These are phyloP conservation scores for Schwanniomyces polymorphus DNA, from an alignment of 805 yeast genomes.

Conservation along the genomic window DNA sequence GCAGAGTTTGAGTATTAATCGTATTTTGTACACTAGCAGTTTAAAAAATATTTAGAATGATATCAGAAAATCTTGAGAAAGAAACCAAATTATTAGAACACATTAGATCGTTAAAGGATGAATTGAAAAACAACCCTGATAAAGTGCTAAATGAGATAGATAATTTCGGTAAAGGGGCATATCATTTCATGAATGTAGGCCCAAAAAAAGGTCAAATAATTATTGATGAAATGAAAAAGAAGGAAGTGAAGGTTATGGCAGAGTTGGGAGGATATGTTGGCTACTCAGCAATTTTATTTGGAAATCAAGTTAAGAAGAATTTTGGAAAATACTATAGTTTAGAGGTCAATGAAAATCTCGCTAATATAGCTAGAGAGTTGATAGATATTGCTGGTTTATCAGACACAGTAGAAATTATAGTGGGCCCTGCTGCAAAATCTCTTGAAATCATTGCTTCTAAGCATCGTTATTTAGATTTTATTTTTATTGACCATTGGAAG, in stretches of 20 bases:
- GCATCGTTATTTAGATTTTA: conserved; percentile 27
- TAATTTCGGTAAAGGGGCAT: conserved; percentile 14
- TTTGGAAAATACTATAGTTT: conserved; percentile 32
- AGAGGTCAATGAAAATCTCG: conserved; percentile 30
- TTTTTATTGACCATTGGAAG: conserved; percentile 43
- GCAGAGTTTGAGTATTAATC: no score
- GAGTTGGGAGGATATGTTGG: conserved; percentile 37
- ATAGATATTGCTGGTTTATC: conserved; percentile 35
- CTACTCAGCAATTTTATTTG: conserved; percentile 37
- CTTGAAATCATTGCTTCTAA: conserved; percentile 24
- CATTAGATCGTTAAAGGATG: conserved; percentile 18
- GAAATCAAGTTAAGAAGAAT: conserved; percentile 20
- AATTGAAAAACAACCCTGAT: conserved; percentile 29
- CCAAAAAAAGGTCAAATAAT: conserved; percentile 26
- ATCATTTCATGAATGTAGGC: conserved; percentile 32
- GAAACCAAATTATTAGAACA: conserved; percentile 25
- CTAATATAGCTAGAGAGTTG: conserved; percentile 24
- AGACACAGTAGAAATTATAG: conserved; percentile 26
- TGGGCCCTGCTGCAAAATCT: conserved; percentile 30
- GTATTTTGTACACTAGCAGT: neutral
- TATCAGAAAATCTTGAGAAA: conserved; percentile 8
- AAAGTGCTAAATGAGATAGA: conserved; percentile 31
- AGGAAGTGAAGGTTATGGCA: conserved; percentile 24
- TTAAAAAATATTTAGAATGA: neutral
- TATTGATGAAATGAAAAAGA: conserved; percentile 18